Conservation (phyloP, 2,329 filamentous ascomycete species). For the Neoascochyta sp. region DNA sequence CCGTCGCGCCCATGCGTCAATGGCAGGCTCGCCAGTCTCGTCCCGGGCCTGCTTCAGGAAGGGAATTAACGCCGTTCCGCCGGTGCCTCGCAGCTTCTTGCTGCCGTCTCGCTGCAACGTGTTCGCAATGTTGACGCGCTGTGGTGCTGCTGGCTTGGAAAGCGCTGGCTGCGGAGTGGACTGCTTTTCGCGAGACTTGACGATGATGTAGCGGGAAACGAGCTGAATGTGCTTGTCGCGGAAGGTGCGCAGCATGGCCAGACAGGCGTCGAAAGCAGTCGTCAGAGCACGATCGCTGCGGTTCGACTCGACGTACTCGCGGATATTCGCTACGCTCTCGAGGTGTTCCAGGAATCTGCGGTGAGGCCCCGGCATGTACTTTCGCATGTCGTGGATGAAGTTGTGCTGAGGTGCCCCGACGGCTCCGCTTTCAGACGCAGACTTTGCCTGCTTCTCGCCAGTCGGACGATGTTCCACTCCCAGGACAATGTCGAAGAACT, state of each 20-base stretch:
- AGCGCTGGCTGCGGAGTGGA: constrained; percentile 30
- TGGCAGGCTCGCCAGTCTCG: constrained; percentile 88
- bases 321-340: constrained; percentile 76
- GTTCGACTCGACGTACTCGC: constrained; percentile 69
- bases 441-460: constrained; percentile 57
- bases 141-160: too few relatives aligned
- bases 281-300: constrained; percentile 62
- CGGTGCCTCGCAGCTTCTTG: constrained; percentile 77
- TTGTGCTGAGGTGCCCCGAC: constrained; percentile 62
- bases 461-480: constrained; percentile 89
- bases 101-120: constrained; percentile 34
- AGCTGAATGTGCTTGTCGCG: constrained; percentile 96
- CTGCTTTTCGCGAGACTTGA: constrained; percentile 71
- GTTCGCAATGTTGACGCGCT: constrained; percentile 58
- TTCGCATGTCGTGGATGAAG: constrained; percentile 95
- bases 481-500: constrained; percentile 92
- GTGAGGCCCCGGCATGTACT: constrained; percentile 94
- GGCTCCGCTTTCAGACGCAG: constrained; percentile 41
- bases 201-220: constrained; percentile 90
- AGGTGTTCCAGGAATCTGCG: constrained; percentile 84
- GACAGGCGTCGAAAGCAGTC: constrained; percentile 84
- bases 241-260: constrained; percentile 72
- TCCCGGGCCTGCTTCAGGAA: constrained; percentile 96
- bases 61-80: constrained; percentile 87
- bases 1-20: constrained; percentile 62